Conservation (phyloP, 164 flowering plant genomes). For the Aristolochia fimbriata region DNA sequence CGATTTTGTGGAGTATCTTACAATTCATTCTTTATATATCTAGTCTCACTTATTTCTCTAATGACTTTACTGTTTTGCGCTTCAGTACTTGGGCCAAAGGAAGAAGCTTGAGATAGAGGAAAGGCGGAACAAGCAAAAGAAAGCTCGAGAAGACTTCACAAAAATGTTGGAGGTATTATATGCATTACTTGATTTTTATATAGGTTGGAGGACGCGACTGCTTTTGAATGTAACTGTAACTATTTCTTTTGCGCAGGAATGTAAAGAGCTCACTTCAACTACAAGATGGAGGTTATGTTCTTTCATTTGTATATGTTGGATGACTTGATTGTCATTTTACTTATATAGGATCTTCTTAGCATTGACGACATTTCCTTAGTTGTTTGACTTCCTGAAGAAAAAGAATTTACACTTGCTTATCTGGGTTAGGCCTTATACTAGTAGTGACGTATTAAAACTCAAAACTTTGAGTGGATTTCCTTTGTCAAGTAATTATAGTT, state of each 20-base stretch:
- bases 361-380: too few relatives aligned
- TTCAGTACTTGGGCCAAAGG: constrained; percentile 77
- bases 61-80: background rate
- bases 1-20: too few relatives aligned
- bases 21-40: too few relatives aligned
- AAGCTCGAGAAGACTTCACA: constrained; percentile 78
- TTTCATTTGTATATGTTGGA: background rate
- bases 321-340: too few relatives aligned
- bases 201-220: too few relatives aligned
- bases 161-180: constrained; percentile 76
- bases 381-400: too few relatives aligned
- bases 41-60: background rate
- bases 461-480: too few relatives aligned
- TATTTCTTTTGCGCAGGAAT: constrained; percentile 43
- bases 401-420: too few relatives aligned
- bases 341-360: too few relatives aligned
- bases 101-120: constrained; percentile 88
- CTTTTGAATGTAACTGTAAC: background rate
- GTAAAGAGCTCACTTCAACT: constrained; percentile 73
- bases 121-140: constrained; percentile 73
- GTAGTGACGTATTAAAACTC: too few relatives aligned
- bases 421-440: too few relatives aligned
- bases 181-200: background rate
- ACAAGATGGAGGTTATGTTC: constrained; percentile 74
- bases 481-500: too few relatives aligned